A percentile compares a stretch with the other conserved stretches of the same genome.
Conservation (phyloP, 2,329 filamentous ascomycete genomes). For the Colletotrichum neosansevieriae region DNA sequence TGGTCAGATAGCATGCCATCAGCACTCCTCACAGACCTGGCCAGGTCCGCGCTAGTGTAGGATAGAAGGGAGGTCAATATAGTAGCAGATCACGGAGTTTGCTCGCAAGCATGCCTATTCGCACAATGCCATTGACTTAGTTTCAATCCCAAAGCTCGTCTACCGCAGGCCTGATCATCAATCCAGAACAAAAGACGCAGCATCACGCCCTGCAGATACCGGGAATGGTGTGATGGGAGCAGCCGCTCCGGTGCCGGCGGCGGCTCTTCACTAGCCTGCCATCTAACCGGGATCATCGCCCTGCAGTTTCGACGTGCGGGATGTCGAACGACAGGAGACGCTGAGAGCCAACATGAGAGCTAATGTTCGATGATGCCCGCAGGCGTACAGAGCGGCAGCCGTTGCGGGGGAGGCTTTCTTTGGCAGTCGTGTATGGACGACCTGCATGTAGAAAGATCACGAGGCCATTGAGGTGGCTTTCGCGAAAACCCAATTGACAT, state of each 20-base stretch:
- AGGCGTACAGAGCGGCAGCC: slow-evolving; percentile 23
- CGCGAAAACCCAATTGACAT: neutral
- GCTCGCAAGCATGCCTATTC: neutral
- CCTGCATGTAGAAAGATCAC: slow-evolving; percentile 19
- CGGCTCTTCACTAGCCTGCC: slow-evolving; percentile 29
- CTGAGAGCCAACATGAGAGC: neutral
- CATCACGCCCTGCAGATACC: slow-evolving; percentile 15
- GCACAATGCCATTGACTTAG: neutral
- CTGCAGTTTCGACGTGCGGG: neutral
- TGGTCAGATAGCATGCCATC: slow-evolving; percentile 2
- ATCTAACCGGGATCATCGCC: slow-evolving; percentile 3
- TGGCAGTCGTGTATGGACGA: slow-evolving; percentile 9
- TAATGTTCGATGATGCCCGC: neutral
- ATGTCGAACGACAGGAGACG: slow-evolving; percentile 2
- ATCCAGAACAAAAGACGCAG: slow-evolving; percentile 28
- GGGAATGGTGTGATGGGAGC: slow-evolving; percentile 7
- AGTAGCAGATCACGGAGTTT: neutral
- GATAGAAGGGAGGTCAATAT: neutral
- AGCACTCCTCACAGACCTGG: neutral
- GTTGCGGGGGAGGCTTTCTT: slow-evolving; percentile 29
- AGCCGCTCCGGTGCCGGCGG: slow-evolving; percentile 30
- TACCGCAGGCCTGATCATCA: slow-evolving; percentile 23
- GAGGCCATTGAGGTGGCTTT: neutral
- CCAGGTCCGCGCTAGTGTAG: neutral
- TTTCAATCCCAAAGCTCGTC: neutral